Percentiles rank a stretch among this genome's conserved stretches.
Conservation (phyloP, 176 grass and related monocot species). For the Aegilops speltoides region DNA sequence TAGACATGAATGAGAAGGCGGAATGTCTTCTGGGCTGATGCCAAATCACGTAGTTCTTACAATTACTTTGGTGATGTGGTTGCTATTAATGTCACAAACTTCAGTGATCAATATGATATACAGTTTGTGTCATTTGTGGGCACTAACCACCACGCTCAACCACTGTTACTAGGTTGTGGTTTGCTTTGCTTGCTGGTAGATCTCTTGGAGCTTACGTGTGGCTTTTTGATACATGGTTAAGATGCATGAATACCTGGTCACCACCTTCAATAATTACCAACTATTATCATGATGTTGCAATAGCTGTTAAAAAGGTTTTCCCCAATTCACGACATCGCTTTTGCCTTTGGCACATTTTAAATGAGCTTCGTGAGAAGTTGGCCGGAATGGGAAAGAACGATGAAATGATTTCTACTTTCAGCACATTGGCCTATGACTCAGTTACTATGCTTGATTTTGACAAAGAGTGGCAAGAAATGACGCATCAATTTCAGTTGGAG, state of each 20-base stretch:
- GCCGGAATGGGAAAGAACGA: slow-evolving; percentile 53
- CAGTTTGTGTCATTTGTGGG: slow-evolving; percentile 72
- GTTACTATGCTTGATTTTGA: slow-evolving; percentile 63
- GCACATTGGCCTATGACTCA: slow-evolving; percentile 60
- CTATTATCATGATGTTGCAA: slow-evolving; percentile 59
- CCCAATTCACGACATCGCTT: slow-evolving; percentile 63
- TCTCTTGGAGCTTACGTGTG: slow-evolving; percentile 66
- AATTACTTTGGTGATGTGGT: slow-evolving; percentile 79
- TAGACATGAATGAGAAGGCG: slow-evolving; percentile 87
- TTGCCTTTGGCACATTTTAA: slow-evolving; percentile 75
- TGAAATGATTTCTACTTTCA: slow-evolving; percentile 54
- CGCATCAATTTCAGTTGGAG: slow-evolving; percentile 50
- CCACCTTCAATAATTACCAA: slow-evolving; percentile 74
- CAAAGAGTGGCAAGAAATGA: slow-evolving; percentile 74
- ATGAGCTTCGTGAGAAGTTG: slow-evolving; percentile 62
- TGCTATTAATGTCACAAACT: slow-evolving; percentile 62
- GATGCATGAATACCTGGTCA: slow-evolving; percentile 68
- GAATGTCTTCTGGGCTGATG: slow-evolving; percentile 81
- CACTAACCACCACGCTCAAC: slow-evolving; percentile 64
- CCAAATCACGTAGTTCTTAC: slow-evolving; percentile 69
- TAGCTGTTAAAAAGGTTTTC: slow-evolving; percentile 71
- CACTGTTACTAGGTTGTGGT: slow-evolving; percentile 71
- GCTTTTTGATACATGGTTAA: slow-evolving; percentile 77
- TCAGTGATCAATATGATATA: slow-evolving; percentile 60
- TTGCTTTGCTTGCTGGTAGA: slow-evolving; percentile 51